A percentile compares a stretch with the other conserved stretches of the same genome.
These are phyloP conservation scores for Alternaria ventricosa DNA, from an alignment of 2,329 filamentous ascomycete genomes.

Conservation along the genomic window DNA sequence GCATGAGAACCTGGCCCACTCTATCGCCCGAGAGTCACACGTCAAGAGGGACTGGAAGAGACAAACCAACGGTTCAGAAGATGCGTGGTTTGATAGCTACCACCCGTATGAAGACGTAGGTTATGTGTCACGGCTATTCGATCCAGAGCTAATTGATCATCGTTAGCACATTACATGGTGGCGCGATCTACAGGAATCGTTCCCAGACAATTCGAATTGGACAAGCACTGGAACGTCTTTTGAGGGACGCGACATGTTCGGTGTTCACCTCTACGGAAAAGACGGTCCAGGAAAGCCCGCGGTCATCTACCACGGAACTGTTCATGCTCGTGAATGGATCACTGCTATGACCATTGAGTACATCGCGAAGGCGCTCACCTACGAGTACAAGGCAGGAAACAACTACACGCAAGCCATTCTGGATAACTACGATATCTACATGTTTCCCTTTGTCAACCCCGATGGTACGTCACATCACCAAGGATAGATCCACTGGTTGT, in stretches of 20 bases:
- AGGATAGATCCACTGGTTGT: no score
- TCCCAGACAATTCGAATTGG: constrained; percentile 38
- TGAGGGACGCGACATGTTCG: constrained; percentile 40
- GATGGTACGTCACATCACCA: constrained; percentile 25
- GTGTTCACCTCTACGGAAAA: constrained; percentile 42
- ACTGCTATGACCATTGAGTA: constrained; percentile 48
- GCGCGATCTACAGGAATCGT: constrained; percentile 32
- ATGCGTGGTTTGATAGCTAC: constrained; percentile 42
- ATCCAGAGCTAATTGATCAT: neutral
- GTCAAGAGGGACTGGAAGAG: constrained; percentile 51
- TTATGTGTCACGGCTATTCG: neutral
- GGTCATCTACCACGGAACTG: constrained; percentile 40
- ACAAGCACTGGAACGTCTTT: constrained; percentile 39
- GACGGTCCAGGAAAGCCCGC: constrained; percentile 41
- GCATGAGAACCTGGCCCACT: constrained; percentile 54
- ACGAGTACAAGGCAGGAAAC: constrained; percentile 35
- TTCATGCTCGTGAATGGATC: constrained; percentile 45
- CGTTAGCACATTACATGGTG: constrained; percentile 22
- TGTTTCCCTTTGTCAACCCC: constrained; percentile 42
- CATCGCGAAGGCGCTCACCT: constrained; percentile 34
- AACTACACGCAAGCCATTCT: constrained; percentile 41
- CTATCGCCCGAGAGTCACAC: constrained; percentile 51
- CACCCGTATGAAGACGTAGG: constrained; percentile 39
- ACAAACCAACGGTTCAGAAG: constrained; percentile 21
- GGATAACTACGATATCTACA: constrained; percentile 42